Evolutionary conservation across 1,139 yeast genomes (phyloP), one percentile per base, ranked within the genome.

Genomic region (Candida sojae): DNA sequence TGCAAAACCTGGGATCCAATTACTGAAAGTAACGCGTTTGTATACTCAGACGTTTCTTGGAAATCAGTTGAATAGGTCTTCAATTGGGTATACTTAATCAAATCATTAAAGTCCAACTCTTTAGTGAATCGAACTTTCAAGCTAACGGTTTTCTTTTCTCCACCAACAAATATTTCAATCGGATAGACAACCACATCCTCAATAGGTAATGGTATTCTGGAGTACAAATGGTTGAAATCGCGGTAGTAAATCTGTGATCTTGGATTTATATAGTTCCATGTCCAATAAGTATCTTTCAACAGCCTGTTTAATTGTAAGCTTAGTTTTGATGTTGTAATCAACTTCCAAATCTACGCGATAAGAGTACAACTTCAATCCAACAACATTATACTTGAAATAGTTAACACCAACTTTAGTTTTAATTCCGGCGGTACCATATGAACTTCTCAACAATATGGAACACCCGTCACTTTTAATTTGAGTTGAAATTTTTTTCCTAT

Each of bases 1-100:
- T 46, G 43, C 29, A 48, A 45, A 11, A 43, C 50, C 33, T 53
- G 47, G 6, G 52, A 36, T n/a, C 56, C 56, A 39, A 53, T 43
- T 25, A 53, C 54, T 2, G 56, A 43, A 29, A 53, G 13, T 12
- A 53, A 47, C 1, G 55, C 54, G 43, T 51, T 51, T 4, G 54
- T 51, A 31, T 51, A 53, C 39, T 53, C 56, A 31, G 46, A 41
- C n/a, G 42, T 43, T 39, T 53, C 54, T 38, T 49, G 53, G 36
- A 50, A 53, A 40, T 48, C 52, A 31, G 36, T 38, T 5, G 52
- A 40, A 38, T 49, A 50, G 9, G 28, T 45, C 36, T 49, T 28
- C 32, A 53, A 44, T 25, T 45, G 43, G 30, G 46, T 47, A 42
- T 43, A 51, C n/a, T 51, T 46, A 17, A 48, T 23, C 40, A 53